Evolutionary conservation across 2,329 filamentous ascomycete genomes (phyloP).

Genomic region (Botrytis fragariae): DNA sequence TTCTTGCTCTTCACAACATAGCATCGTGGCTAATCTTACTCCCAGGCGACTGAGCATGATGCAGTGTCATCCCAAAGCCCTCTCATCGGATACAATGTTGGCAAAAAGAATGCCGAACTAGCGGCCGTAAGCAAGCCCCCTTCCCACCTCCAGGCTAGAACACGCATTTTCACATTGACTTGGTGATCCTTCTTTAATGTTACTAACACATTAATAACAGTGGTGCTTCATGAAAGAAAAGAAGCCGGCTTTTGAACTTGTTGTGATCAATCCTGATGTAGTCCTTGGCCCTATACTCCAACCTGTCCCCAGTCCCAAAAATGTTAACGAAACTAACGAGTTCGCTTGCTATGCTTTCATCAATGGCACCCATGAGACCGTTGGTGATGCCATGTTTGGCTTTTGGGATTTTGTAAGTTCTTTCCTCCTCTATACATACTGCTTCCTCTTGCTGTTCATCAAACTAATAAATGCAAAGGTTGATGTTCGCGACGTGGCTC

Average conservation of each 20-base stretch:
- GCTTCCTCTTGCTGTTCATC: background rate
- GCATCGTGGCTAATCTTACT: background rate
- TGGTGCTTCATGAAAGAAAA: slow-evolving; percentile 58
- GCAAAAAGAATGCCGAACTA: slow-evolving; percentile 62
- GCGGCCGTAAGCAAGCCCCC: slow-evolving; percentile 43
- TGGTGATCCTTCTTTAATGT: background rate
- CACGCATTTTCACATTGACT: background rate
- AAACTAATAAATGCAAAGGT: slow-evolving; percentile 8
- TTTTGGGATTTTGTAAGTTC: slow-evolving; percentile 37
- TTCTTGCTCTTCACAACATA: slow-evolving; percentile 41
- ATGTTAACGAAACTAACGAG: slow-evolving; percentile 67
- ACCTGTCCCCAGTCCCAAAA: slow-evolving; percentile 57
- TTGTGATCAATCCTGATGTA: slow-evolving; percentile 59
- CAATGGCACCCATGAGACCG: slow-evolving; percentile 48
- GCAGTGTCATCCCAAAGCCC: slow-evolving; percentile 43
- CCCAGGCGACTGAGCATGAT: slow-evolving; percentile 22
- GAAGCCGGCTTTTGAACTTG: slow-evolving; percentile 54
- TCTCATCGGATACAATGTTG: slow-evolving; percentile 35
- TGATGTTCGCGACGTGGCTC: slow-evolving; percentile 58
- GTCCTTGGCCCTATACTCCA: slow-evolving; percentile 62
- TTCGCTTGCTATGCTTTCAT: slow-evolving; percentile 49
- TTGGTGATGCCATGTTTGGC: slow-evolving; percentile 17
- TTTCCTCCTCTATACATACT: slow-evolving; percentile 28
- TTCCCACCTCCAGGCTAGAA: background rate
- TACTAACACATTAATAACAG: background rate